phyloP scores from a whole-genome alignment of 1,284 basidiomycete species.

The Moniliella sp. region DNA sequence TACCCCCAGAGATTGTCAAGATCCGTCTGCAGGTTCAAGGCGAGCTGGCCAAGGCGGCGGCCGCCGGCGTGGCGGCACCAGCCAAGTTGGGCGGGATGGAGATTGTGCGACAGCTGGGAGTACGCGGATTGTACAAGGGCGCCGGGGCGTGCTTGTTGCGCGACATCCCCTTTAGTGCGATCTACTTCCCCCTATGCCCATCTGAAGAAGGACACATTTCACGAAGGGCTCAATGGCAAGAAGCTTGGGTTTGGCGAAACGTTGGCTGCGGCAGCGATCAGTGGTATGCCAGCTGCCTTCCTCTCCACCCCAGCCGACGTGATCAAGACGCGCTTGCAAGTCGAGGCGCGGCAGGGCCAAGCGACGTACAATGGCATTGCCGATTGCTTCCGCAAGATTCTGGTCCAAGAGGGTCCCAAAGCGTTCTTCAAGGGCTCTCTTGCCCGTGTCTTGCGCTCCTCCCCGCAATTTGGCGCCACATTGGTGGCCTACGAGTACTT shows the following conservation, averaged over 20 bases:
- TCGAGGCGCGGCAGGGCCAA: slow-evolving; percentile 79
- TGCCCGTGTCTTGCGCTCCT: slow-evolving; percentile 63
- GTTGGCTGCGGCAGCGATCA: slow-evolving; percentile 52
- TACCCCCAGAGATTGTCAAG: slow-evolving; percentile 72
- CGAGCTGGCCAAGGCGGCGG: slow-evolving; percentile 55
- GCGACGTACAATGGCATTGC: slow-evolving; percentile 71
- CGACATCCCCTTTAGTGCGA: slow-evolving; percentile 62
- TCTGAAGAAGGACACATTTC: slow-evolving; percentile 70
- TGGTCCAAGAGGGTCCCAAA: slow-evolving; percentile 54
- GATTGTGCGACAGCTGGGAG: slow-evolving; percentile 73
- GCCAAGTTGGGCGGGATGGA: slow-evolving; percentile 73
- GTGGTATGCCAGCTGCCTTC: slow-evolving; percentile 68
- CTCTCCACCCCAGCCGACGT: slow-evolving; percentile 49
- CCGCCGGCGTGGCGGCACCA: slow-evolving; percentile 52
- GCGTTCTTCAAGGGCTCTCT: slow-evolving; percentile 90
- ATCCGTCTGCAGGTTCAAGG: slow-evolving; percentile 91
- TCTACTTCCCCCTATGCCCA: slow-evolving; percentile 41
- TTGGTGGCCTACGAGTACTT: slow-evolving; percentile 66
- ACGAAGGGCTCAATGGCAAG: slow-evolving; percentile 86
- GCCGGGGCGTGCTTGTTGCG: slow-evolving; percentile 61
- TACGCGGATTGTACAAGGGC: slow-evolving; percentile 78
- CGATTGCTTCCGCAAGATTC: slow-evolving; percentile 76
- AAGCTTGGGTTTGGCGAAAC: slow-evolving; percentile 76
- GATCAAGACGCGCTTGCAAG: slow-evolving; percentile 91
- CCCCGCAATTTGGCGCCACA: slow-evolving; percentile 60